Evolutionary conservation across 345 rosid genomes (phyloP).

Genomic region (Schrenkiella parvula): DNA sequence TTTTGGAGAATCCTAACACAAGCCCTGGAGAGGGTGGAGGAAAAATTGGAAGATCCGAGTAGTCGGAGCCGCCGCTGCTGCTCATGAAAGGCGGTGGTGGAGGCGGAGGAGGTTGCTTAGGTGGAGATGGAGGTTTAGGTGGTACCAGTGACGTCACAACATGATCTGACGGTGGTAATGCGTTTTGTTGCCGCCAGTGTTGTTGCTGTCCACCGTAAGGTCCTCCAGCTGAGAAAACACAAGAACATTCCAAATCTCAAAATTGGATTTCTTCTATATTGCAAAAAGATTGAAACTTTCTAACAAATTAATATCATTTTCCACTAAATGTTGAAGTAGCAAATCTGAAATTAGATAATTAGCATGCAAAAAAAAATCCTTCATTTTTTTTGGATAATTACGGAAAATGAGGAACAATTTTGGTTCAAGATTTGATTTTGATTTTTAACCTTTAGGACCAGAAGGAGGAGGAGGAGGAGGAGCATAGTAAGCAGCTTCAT

Average conservation of each 20-base stretch:
- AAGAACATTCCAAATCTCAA: neutral
- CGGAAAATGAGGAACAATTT: neutral
- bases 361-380: constrained; percentile 8
- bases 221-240: constrained; percentile 42
- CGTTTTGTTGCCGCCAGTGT: constrained; percentile 69
- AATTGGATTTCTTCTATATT: neutral
- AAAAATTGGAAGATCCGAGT: constrained; percentile 49
- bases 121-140: constrained; percentile 41
- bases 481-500: constrained; percentile 40
- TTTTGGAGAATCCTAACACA: constrained; percentile 57
- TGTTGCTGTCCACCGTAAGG: constrained; percentile 53
- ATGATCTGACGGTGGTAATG: constrained; percentile 44
- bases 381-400: neutral
- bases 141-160: constrained; percentile 32
- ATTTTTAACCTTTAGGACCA: constrained; percentile 20
- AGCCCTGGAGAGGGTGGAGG: constrained; percentile 64
- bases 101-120: constrained; percentile 29
- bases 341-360: neutral
- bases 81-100: constrained; percentile 44
- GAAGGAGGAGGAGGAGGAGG: constrained; percentile 58
- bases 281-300: neutral
- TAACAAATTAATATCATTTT: neutral
- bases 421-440: neutral
- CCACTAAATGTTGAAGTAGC: neutral
- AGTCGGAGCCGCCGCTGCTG: constrained; percentile 65